Conservation (phyloP, 331 rosid species). For the Ulmus americana region DNA sequence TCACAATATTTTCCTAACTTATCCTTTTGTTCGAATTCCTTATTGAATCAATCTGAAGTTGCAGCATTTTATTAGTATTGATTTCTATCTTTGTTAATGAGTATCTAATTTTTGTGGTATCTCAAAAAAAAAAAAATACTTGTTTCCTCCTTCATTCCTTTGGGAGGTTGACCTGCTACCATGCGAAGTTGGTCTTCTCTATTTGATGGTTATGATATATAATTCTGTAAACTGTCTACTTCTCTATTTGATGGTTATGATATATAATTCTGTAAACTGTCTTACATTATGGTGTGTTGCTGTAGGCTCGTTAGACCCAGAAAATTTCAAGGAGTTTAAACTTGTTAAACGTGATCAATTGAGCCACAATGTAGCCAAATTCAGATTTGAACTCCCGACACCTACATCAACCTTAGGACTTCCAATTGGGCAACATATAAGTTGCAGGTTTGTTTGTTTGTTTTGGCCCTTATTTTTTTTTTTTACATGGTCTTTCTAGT, state of each 20-base stretch:
- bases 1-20: not conserved
- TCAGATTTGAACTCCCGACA: conserved; percentile 68
- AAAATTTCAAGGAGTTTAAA: conserved; percentile 64
- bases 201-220: not conserved
- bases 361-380: conserved; percentile 97
- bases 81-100: not conserved
- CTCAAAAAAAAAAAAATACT: not conserved
- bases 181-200: not conserved
- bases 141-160: not conserved
- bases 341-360: conserved; percentile 68
- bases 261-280: conserved; percentile 7
- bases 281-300: conserved; percentile 13
- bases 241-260: not conserved
- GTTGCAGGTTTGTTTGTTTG: conserved; percentile 70
- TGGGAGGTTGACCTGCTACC: not conserved
- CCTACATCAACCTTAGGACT: conserved; percentile 86
- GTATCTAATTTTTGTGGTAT: not conserved
- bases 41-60: not conserved
- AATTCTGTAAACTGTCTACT: conserved; percentile 11
- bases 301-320: conserved; percentile 69
- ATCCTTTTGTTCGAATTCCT: not conserved
- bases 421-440: conserved; percentile 97
- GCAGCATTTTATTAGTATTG: not conserved
- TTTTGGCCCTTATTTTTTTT: conserved; percentile 5
- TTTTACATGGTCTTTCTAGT: not conserved